Evolutionary conservation across 768 basidiomycete genomes (phyloP).

Genomic region (Ramaria sp.): DNA sequence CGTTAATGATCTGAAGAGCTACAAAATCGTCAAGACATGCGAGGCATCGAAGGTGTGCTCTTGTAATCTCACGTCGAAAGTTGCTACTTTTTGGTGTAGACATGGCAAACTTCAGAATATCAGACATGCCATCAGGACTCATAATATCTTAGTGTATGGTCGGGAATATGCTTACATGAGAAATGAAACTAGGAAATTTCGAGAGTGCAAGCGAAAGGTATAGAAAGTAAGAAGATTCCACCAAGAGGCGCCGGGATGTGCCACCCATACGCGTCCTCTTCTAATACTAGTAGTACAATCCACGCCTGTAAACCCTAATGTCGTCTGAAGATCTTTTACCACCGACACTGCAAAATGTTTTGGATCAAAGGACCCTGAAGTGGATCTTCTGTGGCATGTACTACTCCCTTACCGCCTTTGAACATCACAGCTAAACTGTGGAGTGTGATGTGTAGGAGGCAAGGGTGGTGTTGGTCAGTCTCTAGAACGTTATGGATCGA

Average conservation of each 20-base stretch:
- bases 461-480: conserved; percentile 94
- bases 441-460: conserved; percentile 48
- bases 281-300: background rate
- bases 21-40: background rate
- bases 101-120: background rate
- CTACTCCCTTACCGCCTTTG: background rate
- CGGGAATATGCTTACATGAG: background rate
- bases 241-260: conserved; percentile 11
- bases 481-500: background rate
- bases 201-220: background rate
- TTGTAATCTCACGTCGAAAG: conserved; percentile 3
- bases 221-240: conserved; percentile 23
- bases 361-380: conserved; percentile 88
- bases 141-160: background rate
- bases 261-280: background rate
- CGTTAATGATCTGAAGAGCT: conserved; percentile 80
- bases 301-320: background rate
- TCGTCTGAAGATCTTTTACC: conserved; percentile 41
- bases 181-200: background rate
- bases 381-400: conserved; percentile 97
- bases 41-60: background rate
- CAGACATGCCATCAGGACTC: background rate
- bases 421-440: background rate
- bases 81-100: conserved; percentile 1
- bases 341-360: conserved; percentile 85